Conservation (phyloP, 139 green algal genomes). For the Coelastrella sp. region DNA sequence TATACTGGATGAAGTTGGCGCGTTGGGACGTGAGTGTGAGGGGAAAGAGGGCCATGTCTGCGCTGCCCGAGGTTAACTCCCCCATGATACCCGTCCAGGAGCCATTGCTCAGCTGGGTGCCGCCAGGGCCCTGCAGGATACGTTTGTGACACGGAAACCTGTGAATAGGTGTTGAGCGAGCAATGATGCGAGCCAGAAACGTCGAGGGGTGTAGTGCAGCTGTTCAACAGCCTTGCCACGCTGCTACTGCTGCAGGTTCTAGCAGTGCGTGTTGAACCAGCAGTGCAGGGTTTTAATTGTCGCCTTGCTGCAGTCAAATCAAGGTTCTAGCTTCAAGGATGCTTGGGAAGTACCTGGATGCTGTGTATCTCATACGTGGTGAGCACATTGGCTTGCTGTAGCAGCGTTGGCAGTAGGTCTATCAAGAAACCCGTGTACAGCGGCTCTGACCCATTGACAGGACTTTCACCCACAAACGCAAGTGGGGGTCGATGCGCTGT, state of each 20-base stretch:
- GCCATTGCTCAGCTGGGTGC: neutral
- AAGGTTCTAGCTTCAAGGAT: too few relatives aligned
- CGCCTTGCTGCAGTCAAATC: too few relatives aligned
- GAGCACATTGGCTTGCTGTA: neutral
- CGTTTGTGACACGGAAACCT: neutral
- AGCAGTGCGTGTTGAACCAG: too few relatives aligned
- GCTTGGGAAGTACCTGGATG: neutral
- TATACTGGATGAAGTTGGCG: constrained; percentile 20
- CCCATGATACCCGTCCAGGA: constrained; percentile 46
- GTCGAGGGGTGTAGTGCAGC: too few relatives aligned
- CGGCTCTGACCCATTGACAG: too few relatives aligned
- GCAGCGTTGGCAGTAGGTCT: constrained; percentile 45
- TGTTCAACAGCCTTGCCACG: too few relatives aligned
- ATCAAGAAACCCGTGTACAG: constrained; percentile 23
- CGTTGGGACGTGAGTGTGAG: constrained; percentile 47
- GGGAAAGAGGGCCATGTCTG: constrained; percentile 53
- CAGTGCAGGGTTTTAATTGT: too few relatives aligned
- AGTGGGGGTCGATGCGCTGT: neutral
- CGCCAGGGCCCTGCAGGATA: neutral
- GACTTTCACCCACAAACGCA: neutral
- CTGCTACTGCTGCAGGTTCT: too few relatives aligned
- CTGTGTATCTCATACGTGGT: neutral
- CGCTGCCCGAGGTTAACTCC: neutral
- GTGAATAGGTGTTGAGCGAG: neutral
- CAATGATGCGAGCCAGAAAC: neutral